Evolutionary conservation across 805 yeast genomes (phyloP), one percentile per base, ranked within the genome.

Genomic region (Cephaloascus albidus): DNA sequence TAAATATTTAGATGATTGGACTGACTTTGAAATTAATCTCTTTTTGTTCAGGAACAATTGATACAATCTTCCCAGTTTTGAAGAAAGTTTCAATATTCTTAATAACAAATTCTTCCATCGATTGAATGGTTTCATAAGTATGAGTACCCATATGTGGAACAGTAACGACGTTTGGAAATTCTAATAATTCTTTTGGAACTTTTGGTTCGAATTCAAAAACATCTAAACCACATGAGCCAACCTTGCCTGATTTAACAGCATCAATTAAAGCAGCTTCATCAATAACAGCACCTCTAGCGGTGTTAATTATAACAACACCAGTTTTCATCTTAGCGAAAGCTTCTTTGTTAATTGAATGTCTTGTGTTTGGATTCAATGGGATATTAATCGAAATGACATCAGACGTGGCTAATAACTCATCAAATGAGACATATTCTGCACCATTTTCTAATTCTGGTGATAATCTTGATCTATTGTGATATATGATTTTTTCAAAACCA

Each of bases 111-210:
- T 75, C 78, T 61, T 89, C 96, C 96, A 93, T 85, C 49, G 73
- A 72, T 48, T 68, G 62, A 52, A 83, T 75, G 3, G 95, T 83
- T 60, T 87, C 94, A 38, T 61, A 60, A 3, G 90, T 68, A 54
- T 78, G 78, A 0, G 96, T 85, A 20, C 96, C 97, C 82, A 85
- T 78, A 57, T 88, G 97, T 14, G 97, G 97, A 47, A 85, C 64
- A 28, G 85, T 74, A 10, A 83, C 68, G n/a, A 79, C 85, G 45
- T 81, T 81, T 12, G 85, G 83, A 59, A 81, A 60, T 23, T 65
- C 62, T 37, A 72, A 59, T 45, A 84, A 62, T 43, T 82, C 88
- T 52, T 70, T 60, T 34, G 81, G 71, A n/a, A 77, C 82, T 45
- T 75, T 53, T 10, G 94, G 94, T 58, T 84, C 94, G 45, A 65